These are phyloP conservation scores for Cryptococcus sp. DNA, from an alignment of 1,284 basidiomycete species.

Conservation along the genomic window DNA sequence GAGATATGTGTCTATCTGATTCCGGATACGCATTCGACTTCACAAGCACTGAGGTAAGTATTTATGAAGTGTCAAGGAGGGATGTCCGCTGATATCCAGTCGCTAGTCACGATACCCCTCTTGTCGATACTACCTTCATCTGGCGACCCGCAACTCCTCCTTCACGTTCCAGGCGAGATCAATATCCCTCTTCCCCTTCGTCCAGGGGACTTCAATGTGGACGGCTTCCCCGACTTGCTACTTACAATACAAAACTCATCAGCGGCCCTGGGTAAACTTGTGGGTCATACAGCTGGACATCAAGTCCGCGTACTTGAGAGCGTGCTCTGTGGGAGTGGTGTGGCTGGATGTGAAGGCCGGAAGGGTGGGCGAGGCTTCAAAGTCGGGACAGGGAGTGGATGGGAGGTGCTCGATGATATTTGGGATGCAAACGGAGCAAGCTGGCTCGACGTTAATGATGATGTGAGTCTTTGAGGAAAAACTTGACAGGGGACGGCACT, in stretches of 20 bases:
- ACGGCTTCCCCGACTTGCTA: constrained; percentile 91
- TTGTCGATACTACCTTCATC: constrained; percentile 57
- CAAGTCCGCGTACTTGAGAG: constrained; percentile 67
- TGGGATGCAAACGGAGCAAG: constrained; percentile 73
- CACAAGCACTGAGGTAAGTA: constrained; percentile 58
- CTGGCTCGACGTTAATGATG: constrained; percentile 93
- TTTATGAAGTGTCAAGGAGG: neutral
- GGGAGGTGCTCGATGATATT: constrained; percentile 60
- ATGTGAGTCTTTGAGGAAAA: constrained; percentile 57
- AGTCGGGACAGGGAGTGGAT: constrained; percentile 61
- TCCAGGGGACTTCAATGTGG: constrained; percentile 85
- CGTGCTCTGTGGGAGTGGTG: constrained; percentile 58
- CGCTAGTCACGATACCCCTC: constrained; percentile 64
- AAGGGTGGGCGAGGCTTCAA: constrained; percentile 56
- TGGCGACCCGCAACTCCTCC: constrained; percentile 55
- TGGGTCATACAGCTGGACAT: constrained; percentile 43
- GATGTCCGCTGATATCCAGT: constrained; percentile 49
- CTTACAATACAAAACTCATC: constrained; percentile 55
- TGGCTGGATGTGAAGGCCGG: constrained; percentile 27
- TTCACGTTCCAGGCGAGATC: constrained; percentile 55
- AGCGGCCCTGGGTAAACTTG: constrained; percentile 43
- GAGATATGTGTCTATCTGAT: constrained; percentile 77
- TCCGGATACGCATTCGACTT: constrained; percentile 74
- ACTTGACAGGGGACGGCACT: neutral
- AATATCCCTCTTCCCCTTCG: constrained; percentile 71